Conservation (phyloP, 805 yeast genomes). For the Ogataea polymorpha region DNA sequence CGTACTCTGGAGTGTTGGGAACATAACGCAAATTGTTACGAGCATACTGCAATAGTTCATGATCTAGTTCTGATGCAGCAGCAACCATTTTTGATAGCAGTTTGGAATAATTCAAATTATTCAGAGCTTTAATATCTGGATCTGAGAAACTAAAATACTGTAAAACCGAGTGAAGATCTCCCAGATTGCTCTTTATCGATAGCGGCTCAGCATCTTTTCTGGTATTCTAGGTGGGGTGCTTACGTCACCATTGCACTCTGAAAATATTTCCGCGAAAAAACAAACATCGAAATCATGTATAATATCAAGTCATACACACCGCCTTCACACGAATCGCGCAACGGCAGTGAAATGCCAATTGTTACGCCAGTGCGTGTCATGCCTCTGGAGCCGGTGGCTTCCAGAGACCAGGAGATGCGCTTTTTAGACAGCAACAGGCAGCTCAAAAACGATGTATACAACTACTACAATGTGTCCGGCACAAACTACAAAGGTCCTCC, state of each 20-base stretch:
- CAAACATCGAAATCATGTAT: conserved; percentile 9
- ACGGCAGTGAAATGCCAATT: conserved; percentile 5
- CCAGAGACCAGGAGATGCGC: conserved; percentile 33
- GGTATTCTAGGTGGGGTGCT: not conserved
- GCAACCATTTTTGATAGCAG: not conserved
- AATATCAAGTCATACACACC: conserved; percentile 16
- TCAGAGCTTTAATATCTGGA: too few relatives aligned
- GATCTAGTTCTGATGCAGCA: conserved; percentile 2
- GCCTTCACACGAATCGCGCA: conserved; percentile 10
- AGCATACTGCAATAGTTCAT: conserved; percentile 20
- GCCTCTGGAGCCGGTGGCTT: conserved; percentile 33
- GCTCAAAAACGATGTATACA: conserved; percentile 30
- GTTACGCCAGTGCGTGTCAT: conserved; percentile 18
- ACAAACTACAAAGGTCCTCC: conserved; percentile 53
- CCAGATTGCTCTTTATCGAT: too few relatives aligned
- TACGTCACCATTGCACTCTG: not conserved
- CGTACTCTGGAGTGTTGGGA: conserved; percentile 40
- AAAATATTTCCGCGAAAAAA: conserved; percentile 7
- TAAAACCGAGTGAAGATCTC: too few relatives aligned
- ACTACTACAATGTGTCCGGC: conserved; percentile 33
- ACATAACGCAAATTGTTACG: conserved; percentile 16
- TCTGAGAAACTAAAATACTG: too few relatives aligned
- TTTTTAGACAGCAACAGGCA: conserved; percentile 31
- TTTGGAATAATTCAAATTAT: too few relatives aligned
- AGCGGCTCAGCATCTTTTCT: too few relatives aligned